Conservation (phyloP, 2,329 filamentous ascomycete genomes). For the Ilyonectria mors-panacis region DNA sequence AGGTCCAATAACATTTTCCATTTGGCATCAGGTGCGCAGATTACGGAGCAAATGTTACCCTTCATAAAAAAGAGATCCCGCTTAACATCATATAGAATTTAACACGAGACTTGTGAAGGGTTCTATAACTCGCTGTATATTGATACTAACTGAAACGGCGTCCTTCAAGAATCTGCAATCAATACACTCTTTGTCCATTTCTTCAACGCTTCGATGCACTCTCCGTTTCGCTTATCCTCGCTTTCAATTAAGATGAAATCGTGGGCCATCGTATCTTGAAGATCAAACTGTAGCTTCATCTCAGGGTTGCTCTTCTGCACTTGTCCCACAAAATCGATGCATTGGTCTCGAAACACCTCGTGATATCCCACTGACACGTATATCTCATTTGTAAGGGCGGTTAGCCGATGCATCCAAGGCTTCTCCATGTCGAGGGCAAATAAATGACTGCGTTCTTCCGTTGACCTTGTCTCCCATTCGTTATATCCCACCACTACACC, state of each 20-base stretch:
- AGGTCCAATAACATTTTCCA: no score
- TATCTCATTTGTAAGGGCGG: constrained; percentile 3
- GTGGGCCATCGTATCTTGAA: constrained; percentile 22
- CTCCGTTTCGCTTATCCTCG: constrained; percentile 14
- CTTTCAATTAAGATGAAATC: constrained; percentile 32
- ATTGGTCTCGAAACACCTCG: constrained; percentile 30
- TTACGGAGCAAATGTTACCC: no score
- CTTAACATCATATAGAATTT: no score
- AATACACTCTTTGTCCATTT: constrained; percentile 6
- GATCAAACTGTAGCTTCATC: constrained; percentile 22
- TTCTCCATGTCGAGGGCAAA: constrained; percentile 27
- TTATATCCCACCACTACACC: background rate
- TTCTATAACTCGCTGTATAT: no score
- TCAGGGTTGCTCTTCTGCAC: constrained; percentile 25
- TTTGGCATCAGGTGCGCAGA: no score
- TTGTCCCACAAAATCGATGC: constrained; percentile 1
- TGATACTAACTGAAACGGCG: no score
- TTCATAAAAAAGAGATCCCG: no score
- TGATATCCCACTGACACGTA: constrained; percentile 23
- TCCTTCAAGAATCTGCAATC: background rate
- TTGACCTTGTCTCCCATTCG: background rate
- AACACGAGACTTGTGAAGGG: no score
- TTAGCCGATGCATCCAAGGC: constrained; percentile 13
- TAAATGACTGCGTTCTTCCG: background rate
- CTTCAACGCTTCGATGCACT: constrained; percentile 21